Base-by-base conservation (phyloP, 139 green algal genomes). In the Coelastrella sp. region DNA sequence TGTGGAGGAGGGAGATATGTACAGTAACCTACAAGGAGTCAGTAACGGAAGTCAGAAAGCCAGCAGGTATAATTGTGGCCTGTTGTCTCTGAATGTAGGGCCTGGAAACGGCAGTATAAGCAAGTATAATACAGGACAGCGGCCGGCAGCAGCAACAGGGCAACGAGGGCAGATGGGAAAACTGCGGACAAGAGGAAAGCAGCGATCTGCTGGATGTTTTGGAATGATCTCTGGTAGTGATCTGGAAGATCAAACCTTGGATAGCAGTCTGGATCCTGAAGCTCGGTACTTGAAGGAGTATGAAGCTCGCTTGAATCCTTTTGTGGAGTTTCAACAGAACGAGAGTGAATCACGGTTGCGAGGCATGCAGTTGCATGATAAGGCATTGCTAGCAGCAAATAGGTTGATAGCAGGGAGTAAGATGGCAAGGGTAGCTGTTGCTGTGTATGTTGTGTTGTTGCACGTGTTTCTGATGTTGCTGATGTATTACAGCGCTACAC, bases 151-250 rank as follows among this genome's bases (percentile, higher is more conserved):
- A 32, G 11, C 45, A 57, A 57, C 45, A 23, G 45, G 67, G 67
- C n/a, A 8, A 27, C 30, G 64, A 27, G 1, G 64, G 25, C n/a
- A 11, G 64, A n/a, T n/a, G n/a, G n/a, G n/a, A n/a, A 41, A 32
- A 30, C 64, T 27, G 64, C 32, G 32, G 9, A 32, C 32, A 7
- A 40, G 13, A 7, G 32, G 25, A 3, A 23, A n/a, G n/a, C n/a
- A n/a, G n/a, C n/a, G n/a, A n/a, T n/a, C n/a, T n/a, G n/a, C n/a
- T 11, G 75, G 75, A 2, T 82, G 75, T 43, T 84, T 84, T 63
- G 78, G 78, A n/a, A n/a, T n/a, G n/a, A n/a, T n/a, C 1, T 35
- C 63, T 64, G 37, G 69, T 27, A 27, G 25, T 13, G 78, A 27
- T 30, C 37, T 48, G 38, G 78, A 50, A 9, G 38, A 35, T 34